Conservation (phyloP, 2,329 filamentous ascomycete genomes). For the Penicillium sp. region DNA sequence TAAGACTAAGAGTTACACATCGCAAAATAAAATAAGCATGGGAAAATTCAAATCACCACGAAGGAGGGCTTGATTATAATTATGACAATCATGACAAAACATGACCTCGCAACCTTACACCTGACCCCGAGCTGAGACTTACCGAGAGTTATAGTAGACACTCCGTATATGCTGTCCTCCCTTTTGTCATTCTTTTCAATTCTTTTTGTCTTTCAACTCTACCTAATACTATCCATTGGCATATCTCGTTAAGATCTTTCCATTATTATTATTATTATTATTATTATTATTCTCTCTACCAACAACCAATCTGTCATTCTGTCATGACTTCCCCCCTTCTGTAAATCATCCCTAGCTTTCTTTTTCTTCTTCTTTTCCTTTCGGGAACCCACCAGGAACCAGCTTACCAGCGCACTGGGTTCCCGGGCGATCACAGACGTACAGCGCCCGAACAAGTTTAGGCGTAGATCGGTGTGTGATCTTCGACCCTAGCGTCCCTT, state of each 20-base stretch:
- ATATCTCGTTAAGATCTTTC: not conserved
- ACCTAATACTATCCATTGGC: not conserved
- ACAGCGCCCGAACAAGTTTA: slow-evolving; percentile 31
- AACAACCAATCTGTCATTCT: not conserved
- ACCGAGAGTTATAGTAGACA: not conserved
- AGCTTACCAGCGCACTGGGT: slow-evolving; percentile 26
- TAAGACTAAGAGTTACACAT: slow-evolving; percentile 34
- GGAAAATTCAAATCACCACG: slow-evolving; percentile 11
- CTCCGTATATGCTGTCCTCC: not conserved
- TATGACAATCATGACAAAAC: slow-evolving; percentile 6
- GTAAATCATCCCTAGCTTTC: slow-evolving; percentile 25
- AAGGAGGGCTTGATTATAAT: not conserved
- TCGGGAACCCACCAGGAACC: slow-evolving; percentile 27
- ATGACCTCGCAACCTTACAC: not conserved
- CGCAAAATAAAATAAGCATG: slow-evolving; percentile 14
- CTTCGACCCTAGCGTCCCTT: slow-evolving; percentile 18
- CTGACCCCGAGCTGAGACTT: slow-evolving; percentile 15
- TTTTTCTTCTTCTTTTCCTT: not conserved
- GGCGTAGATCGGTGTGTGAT: slow-evolving; percentile 32
- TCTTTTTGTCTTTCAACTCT: no score
- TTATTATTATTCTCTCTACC: not conserved
- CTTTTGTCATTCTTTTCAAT: not conserved
- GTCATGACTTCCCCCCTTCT: slow-evolving; percentile 2
- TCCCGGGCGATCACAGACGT: slow-evolving; percentile 32
- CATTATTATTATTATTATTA: not conserved